A percentile compares a stretch with the other conserved stretches of the same genome.
Evolutionary conservation across 2,329 filamentous ascomycete species (phyloP).

Genomic region (Colletotrichum sp.): DNA sequence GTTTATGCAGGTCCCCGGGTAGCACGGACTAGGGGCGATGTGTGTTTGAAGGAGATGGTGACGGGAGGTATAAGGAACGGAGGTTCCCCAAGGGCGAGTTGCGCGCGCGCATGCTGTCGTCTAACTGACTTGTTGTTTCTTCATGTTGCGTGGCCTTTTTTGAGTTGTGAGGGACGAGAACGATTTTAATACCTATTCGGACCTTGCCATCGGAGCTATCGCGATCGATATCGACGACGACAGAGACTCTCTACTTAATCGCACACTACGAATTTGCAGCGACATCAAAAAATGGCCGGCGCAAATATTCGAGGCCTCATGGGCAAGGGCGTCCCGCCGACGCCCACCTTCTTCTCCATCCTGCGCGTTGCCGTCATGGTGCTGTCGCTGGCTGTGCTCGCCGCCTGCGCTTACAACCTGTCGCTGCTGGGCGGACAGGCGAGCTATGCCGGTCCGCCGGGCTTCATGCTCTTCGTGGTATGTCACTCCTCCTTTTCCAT

Average conservation of each 20-base stretch:
- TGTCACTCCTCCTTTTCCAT: conserved; percentile 19
- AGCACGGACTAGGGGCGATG: background rate
- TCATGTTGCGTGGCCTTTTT: background rate
- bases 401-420: conserved; percentile 43
- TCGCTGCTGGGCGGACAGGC: conserved; percentile 35
- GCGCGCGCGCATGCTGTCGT: background rate
- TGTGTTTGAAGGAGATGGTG: background rate
- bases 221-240: background rate
- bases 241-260: background rate
- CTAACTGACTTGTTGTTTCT: background rate
- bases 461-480: conserved; percentile 53
- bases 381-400: conserved; percentile 43
- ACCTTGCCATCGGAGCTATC: background rate
- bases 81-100: background rate
- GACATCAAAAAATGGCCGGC: background rate
- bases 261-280: background rate
- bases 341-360: conserved; percentile 40
- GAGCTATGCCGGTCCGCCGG: conserved; percentile 38
- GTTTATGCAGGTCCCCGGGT: background rate
- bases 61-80: background rate
- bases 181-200: background rate
- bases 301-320: conserved; percentile 33
- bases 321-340: conserved; percentile 38
- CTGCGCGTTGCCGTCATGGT: conserved; percentile 41
- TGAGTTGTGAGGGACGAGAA: background rate